A percentile compares a stretch with the other conserved stretches of the same genome.
phyloP scores from a whole-genome alignment of 495 filamentous ascomycete genomes.

The Paragyromitra xinjiangensis region DNA sequence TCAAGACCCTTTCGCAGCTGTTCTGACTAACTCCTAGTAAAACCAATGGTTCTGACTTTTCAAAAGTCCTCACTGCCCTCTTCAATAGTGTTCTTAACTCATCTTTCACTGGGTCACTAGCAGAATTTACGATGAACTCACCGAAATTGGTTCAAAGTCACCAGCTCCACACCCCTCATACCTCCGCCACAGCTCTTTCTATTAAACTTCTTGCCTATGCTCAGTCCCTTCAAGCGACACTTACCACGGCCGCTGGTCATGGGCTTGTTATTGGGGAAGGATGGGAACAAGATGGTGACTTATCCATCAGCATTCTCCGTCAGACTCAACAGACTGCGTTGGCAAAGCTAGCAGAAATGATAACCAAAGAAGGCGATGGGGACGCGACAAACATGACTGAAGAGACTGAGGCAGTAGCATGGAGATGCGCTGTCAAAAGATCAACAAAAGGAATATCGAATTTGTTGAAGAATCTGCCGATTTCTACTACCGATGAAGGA shows the following conservation, averaged over 20 bases:
- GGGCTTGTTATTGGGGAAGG: slow-evolving; percentile 39
- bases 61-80: slow-evolving; percentile 23
- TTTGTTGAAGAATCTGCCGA: slow-evolving; percentile 36
- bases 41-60: slow-evolving; percentile 29
- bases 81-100: slow-evolving; percentile 6
- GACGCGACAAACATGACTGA: not conserved
- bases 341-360: slow-evolving; percentile 19
- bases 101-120: not conserved
- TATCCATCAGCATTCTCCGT: slow-evolving; percentile 32
- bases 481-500: slow-evolving; percentile 9
- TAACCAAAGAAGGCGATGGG: slow-evolving; percentile 19
- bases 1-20: not conserved
- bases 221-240: slow-evolving; percentile 29
- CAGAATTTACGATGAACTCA: not conserved
- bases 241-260: slow-evolving; percentile 12
- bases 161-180: slow-evolving; percentile 20
- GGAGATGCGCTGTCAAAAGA: slow-evolving; percentile 30
- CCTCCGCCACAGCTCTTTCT: slow-evolving; percentile 30
- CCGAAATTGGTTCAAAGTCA: slow-evolving; percentile 20
- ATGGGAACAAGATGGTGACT: slow-evolving; percentile 45
- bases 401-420: slow-evolving; percentile 1
- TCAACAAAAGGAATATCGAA: slow-evolving; percentile 39
- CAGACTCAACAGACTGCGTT: slow-evolving; percentile 29
- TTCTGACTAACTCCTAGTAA: slow-evolving; percentile 34
- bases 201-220: slow-evolving; percentile 33